phyloP scores from a whole-genome alignment of 2,329 filamentous ascomycete species.

The Pyricularia pennisetigena region DNA sequence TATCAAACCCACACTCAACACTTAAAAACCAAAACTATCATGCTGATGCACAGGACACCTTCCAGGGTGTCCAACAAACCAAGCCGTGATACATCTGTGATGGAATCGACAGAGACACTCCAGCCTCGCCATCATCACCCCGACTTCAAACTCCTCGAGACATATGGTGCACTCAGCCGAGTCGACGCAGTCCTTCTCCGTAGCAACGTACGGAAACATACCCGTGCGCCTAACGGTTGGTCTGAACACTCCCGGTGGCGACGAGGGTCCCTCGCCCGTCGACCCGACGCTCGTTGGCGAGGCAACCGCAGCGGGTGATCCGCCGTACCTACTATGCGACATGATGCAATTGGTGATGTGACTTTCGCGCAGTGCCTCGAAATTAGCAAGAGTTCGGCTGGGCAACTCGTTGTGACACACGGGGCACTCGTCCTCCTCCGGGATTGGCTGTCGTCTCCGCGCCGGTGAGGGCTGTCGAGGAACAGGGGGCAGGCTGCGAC shows the following conservation, averaged over 20 bases:
- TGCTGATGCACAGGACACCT: constrained; percentile 58
- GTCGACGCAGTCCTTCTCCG: constrained; percentile 60
- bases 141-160: constrained; percentile 54
- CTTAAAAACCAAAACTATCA: constrained; percentile 44
- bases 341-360: constrained; percentile 51
- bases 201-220: constrained; percentile 55
- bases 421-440: constrained; percentile 72
- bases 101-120: constrained; percentile 61
- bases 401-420: constrained; percentile 67
- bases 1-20: neutral
- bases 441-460: constrained; percentile 31
- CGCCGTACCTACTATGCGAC: constrained; percentile 39
- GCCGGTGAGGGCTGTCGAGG: constrained; percentile 15
- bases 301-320: neutral
- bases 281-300: constrained; percentile 7
- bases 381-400: constrained; percentile 40
- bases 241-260: constrained; percentile 15
- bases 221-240: constrained; percentile 38
- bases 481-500: constrained; percentile 20
- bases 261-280: neutral
- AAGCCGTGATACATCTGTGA: constrained; percentile 47
- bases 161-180: constrained; percentile 60
- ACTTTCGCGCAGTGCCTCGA: constrained; percentile 42
- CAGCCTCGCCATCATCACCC: constrained; percentile 52
- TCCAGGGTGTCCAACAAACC: constrained; percentile 53